These are phyloP conservation scores for Chaetomium sp. DNA, from an alignment of 2,329 filamentous ascomycete species.

Conservation along the genomic window DNA sequence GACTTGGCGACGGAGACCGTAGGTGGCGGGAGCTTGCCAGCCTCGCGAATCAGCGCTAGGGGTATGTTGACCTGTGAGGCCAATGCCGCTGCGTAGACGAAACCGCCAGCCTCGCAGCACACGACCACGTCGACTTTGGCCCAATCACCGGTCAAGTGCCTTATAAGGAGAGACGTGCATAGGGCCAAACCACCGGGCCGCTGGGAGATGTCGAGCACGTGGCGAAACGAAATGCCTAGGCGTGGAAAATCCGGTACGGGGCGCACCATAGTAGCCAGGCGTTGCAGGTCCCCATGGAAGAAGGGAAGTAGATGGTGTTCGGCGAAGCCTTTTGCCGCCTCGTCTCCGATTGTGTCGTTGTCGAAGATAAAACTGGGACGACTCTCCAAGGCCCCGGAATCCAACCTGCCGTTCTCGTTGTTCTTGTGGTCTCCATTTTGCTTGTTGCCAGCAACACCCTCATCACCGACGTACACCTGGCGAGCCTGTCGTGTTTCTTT, in stretches of 20 bases:
- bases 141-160: conserved; percentile 53
- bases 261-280: conserved; percentile 54
- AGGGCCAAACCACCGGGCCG: conserved; percentile 53
- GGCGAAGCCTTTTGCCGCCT: conserved; percentile 30
- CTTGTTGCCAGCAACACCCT: conserved; percentile 10
- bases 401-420: conserved; percentile 19
- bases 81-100: conserved; percentile 57
- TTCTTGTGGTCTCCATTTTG: background rate
- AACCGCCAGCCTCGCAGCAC: conserved; percentile 60
- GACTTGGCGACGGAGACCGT: conserved; percentile 51
- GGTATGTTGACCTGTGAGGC: conserved; percentile 46
- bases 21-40: conserved; percentile 61
- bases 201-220: conserved; percentile 59
- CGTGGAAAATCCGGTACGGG: conserved; percentile 53
- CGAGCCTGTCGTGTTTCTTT: conserved; percentile 43
- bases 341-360: conserved; percentile 51
- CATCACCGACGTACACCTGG: conserved; percentile 32
- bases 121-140: conserved; percentile 47
- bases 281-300: conserved; percentile 49
- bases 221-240: conserved; percentile 55
- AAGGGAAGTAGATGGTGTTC: conserved; percentile 48
- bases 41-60: conserved; percentile 55
- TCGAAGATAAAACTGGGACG: conserved; percentile 52
- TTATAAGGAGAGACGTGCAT: conserved; percentile 53
- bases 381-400: conserved; percentile 37